These are phyloP conservation scores for Senecio squalidus DNA, from an alignment of 140 eudicot genomes.

Conservation along the genomic window DNA sequence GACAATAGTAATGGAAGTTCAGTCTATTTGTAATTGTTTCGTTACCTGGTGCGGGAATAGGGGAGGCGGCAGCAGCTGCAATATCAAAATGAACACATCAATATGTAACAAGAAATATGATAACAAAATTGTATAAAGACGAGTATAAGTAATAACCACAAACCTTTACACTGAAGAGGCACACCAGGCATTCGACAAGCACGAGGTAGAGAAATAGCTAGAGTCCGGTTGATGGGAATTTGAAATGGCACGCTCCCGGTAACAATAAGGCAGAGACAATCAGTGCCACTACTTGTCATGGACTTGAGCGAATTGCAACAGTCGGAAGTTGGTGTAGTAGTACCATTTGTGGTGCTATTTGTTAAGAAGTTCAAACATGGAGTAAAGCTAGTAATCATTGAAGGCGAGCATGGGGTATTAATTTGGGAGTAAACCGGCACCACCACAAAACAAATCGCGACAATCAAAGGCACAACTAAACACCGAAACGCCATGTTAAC, in stretches of 20 bases:
- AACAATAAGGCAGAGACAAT: constrained; percentile 55
- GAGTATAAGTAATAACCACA: no score
- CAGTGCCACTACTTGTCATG: constrained; percentile 42
- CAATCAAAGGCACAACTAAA: no score
- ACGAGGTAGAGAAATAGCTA: constrained; percentile 70
- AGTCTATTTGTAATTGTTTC: no score
- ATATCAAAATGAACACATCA: not conserved
- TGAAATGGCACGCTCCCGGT: constrained; percentile 54
- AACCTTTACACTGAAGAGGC: constrained; percentile 88
- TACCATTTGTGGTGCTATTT: constrained; percentile 30
- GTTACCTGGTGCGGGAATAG: constrained; percentile 73
- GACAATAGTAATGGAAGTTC: no score
- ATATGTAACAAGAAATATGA: no score
- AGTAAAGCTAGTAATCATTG: constrained; percentile 52
- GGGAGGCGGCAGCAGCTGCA: constrained; percentile 60
- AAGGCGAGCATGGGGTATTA: constrained; percentile 45
- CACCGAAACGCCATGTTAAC: no score
- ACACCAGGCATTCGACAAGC: constrained; percentile 74
- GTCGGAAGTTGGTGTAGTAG: constrained; percentile 46
- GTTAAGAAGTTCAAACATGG: constrained; percentile 65
- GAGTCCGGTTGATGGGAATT: constrained; percentile 60
- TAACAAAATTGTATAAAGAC: no score
- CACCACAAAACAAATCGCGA: no score
- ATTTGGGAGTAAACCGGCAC: no score
- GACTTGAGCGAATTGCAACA: constrained; percentile 66